Conservation (phyloP, 495 filamentous ascomycete species). For the Talaromyces ruber region DNA sequence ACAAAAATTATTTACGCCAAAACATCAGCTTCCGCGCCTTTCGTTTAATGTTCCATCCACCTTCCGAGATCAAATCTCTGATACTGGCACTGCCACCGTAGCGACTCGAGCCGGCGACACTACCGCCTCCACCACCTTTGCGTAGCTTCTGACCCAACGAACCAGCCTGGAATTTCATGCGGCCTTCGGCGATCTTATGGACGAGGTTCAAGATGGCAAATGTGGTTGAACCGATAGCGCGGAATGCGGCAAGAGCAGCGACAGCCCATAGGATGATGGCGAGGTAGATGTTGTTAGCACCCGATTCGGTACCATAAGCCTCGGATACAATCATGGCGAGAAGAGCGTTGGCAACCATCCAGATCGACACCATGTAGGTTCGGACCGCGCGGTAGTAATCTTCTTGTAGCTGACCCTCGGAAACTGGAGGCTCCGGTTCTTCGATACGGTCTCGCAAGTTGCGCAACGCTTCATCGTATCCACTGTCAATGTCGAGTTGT, state of each 20-base stretch:
- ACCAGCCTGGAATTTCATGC: slow-evolving; percentile 52
- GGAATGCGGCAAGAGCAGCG: slow-evolving; percentile 73
- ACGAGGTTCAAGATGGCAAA: slow-evolving; percentile 77
- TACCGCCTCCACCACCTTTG: slow-evolving; percentile 15
- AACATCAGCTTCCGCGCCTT: slow-evolving; percentile 33
- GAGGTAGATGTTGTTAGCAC: slow-evolving; percentile 84
- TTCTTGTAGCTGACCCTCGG: slow-evolving; percentile 82
- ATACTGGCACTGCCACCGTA: slow-evolving; percentile 27
- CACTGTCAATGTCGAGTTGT: slow-evolving; percentile 95
- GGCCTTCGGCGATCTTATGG: slow-evolving; percentile 77
- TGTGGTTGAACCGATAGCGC: slow-evolving; percentile 69
- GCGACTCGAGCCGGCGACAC: slow-evolving; percentile 17
- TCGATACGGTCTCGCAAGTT: slow-evolving; percentile 92
- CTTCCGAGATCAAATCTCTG: slow-evolving; percentile 29
- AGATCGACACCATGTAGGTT: slow-evolving; percentile 96
- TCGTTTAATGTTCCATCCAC: slow-evolving; percentile 27
- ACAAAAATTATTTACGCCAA: slow-evolving; percentile 29
- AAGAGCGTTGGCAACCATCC: slow-evolving; percentile 88
- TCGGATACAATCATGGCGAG: slow-evolving; percentile 93
- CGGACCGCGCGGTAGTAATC: slow-evolving; percentile 98
- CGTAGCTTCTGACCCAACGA: slow-evolving; percentile 22
- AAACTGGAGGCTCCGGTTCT: slow-evolving; percentile 50
- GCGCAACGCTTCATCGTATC: slow-evolving; percentile 93
- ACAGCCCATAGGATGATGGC: slow-evolving; percentile 91
- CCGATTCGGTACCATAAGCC: slow-evolving; percentile 56